Base-by-base conservation (phyloP, 208 protist genomes). In the Zelonia costaricensis region DNA sequence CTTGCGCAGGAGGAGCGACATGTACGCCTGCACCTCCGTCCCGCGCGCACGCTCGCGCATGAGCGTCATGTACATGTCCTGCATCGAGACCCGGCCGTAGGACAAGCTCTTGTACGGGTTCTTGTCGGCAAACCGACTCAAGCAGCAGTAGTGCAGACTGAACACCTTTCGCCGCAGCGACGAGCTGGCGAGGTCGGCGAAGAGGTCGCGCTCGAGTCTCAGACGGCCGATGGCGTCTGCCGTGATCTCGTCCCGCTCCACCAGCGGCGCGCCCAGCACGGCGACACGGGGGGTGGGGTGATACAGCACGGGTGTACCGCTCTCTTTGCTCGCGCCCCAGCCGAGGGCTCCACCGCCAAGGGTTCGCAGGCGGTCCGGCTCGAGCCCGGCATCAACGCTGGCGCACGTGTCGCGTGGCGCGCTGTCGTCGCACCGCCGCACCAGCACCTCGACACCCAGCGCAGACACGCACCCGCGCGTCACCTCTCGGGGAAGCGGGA, bases 211-310 rank as follows among this genome's bases (percentile, higher is more conserved):
- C 39, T 63, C 35, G 9, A 63, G 48, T 18, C 42, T 4, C 9
- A 63, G 39, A 0, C 56, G 45, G 40, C 56, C 64, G 22, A 69
- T 39, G 2, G 69, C 35, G 2, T 69, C 60, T 0, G 62, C n/a
- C 25, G 62, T 60, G 25, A 69, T 52, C 47, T 88, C 78, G 9
- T 77, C 63, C 5, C 54, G 74, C 33, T 46, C 57, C 33, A 82
- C 33, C 35, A 88, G 48, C n/a, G 75, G 84, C 1, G 46, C 23
- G 0, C 69, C 78, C n/a, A 88, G 48, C 16, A 92, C 60, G 18
- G 69, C 47, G 5, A 91, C 44, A 48, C 64, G 61, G 1, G 74
- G 69, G 13, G 81, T 43, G 3, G 73, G 77, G 33, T 70, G 73
- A 45, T 80, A 84, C 9, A 80, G 44, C 5, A 70, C 48, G 15